A percentile compares a stretch with the other conserved stretches of the same genome.
These are phyloP conservation scores for Colletotrichum cordylinicola DNA, from an alignment of 2,329 filamentous ascomycete genomes.

Conservation along the genomic window DNA sequence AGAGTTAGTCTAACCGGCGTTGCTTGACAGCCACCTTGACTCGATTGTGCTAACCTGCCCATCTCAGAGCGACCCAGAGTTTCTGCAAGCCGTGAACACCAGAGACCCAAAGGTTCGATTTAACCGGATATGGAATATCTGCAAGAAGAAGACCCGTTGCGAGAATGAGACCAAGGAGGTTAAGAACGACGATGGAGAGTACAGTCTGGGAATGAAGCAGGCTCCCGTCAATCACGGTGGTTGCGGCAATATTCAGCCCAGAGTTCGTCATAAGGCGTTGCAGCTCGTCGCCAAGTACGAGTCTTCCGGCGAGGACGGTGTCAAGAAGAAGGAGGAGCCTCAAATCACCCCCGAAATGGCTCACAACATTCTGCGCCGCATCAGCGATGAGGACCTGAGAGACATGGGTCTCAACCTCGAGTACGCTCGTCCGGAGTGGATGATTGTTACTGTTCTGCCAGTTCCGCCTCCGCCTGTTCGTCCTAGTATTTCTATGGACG, in stretches of 20 bases:
- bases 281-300: slow-evolving; percentile 81
- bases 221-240: slow-evolving; percentile 77
- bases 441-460: slow-evolving; percentile 93
- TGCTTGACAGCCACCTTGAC: slow-evolving; percentile 57
- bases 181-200: slow-evolving; percentile 70
- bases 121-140: slow-evolving; percentile 88
- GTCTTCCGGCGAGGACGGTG: slow-evolving; percentile 78
- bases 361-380: slow-evolving; percentile 84
- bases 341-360: slow-evolving; percentile 84
- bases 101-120: slow-evolving; percentile 96
- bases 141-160: slow-evolving; percentile 86
- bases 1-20: slow-evolving; percentile 81
- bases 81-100: slow-evolving; percentile 79
- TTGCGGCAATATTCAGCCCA: slow-evolving; percentile 90
- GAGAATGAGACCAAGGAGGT: slow-evolving; percentile 78
- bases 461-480: slow-evolving; percentile 95
- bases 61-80: slow-evolving; percentile 81
- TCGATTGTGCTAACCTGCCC: slow-evolving; percentile 65
- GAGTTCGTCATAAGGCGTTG: slow-evolving; percentile 85
- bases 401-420: slow-evolving; percentile 93
- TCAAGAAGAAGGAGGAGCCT: slow-evolving; percentile 75
- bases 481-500: slow-evolving; percentile 96
- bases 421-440: slow-evolving; percentile 97
- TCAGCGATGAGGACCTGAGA: slow-evolving; percentile 79
- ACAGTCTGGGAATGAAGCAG: slow-evolving; percentile 65